phyloP scores from a whole-genome alignment of 129 eudicot species.

The Tanacetum coccineum region DNA sequence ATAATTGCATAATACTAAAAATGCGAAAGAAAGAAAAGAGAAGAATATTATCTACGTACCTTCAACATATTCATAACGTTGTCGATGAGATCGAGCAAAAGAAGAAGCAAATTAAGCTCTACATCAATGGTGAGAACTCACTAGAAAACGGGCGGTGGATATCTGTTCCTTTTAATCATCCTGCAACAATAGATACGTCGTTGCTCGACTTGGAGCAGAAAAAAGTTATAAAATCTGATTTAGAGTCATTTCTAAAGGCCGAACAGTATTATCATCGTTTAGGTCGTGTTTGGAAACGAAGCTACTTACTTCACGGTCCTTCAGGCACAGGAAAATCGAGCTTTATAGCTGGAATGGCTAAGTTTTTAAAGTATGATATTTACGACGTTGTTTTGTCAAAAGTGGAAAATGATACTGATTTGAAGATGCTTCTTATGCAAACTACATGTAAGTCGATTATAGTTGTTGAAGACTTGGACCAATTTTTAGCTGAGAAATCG shows the following conservation, averaged over 20 bases:
- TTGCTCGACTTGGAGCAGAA: slow-evolving; percentile 72
- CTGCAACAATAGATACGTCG: slow-evolving; percentile 75
- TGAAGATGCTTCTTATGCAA: slow-evolving; percentile 64
- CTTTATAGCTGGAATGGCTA: slow-evolving; percentile 83
- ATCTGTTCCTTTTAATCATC: slow-evolving; percentile 68
- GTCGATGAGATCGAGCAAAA: slow-evolving; percentile 65
- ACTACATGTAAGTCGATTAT: slow-evolving; percentile 76
- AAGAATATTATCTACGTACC: slow-evolving; percentile 56
- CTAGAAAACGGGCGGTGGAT: slow-evolving; percentile 71
- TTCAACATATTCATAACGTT: slow-evolving; percentile 64
- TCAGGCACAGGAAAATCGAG: slow-evolving; percentile 93
- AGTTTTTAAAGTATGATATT: slow-evolving; percentile 62
- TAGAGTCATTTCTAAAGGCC: slow-evolving; percentile 71
- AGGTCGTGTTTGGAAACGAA: slow-evolving; percentile 87
- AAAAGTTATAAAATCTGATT: slow-evolving; percentile 60
- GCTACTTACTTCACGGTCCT: slow-evolving; percentile 67
- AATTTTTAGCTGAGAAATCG: slow-evolving; percentile 45
- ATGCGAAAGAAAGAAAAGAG: slow-evolving; percentile 68
- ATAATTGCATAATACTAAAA: slow-evolving; percentile 47
- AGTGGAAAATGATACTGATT: slow-evolving; percentile 52
- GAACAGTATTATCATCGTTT: slow-evolving; percentile 75
- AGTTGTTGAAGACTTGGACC: slow-evolving; percentile 72
- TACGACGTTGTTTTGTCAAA: slow-evolving; percentile 66
- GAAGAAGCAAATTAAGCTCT: slow-evolving; percentile 48
- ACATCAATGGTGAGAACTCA: slow-evolving; percentile 42